phyloP scores from a whole-genome alignment of 306 rosid species.

The Glycine latifolia region DNA sequence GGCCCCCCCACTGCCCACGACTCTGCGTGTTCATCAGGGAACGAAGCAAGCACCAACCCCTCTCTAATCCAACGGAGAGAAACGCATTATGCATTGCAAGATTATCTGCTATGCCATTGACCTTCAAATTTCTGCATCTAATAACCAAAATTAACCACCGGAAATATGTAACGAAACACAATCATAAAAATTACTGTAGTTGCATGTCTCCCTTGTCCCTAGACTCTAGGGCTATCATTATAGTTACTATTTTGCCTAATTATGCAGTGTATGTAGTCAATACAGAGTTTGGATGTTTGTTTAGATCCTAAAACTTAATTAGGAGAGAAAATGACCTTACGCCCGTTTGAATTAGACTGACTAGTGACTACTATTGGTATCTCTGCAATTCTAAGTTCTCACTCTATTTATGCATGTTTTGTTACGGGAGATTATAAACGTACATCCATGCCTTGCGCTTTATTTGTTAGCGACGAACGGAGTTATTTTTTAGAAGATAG shows the following conservation, averaged over 20 bases:
- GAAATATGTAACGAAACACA: neutral
- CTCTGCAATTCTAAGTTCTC: no score
- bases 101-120: neutral
- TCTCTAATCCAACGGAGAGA: neutral
- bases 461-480: no score
- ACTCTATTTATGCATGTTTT: no score
- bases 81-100: neutral
- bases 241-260: constrained; percentile 15
- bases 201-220: constrained; percentile 1
- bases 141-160: neutral
- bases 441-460: no score
- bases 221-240: constrained; percentile 15
- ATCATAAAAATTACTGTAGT: constrained; percentile 8
- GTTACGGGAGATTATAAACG: no score
- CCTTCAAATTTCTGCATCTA: neutral
- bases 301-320: neutral
- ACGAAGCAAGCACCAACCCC: neutral
- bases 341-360: no score
- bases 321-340: neutral
- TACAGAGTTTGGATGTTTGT: neutral
- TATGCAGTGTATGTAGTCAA: constrained; percentile 1
- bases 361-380: no score
- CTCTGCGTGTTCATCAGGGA: constrained; percentile 35
- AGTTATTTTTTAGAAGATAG: no score
- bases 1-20: neutral